Conservation (phyloP, 2,329 filamentous ascomycete species). For the Fusarium pseudonygamai region DNA sequence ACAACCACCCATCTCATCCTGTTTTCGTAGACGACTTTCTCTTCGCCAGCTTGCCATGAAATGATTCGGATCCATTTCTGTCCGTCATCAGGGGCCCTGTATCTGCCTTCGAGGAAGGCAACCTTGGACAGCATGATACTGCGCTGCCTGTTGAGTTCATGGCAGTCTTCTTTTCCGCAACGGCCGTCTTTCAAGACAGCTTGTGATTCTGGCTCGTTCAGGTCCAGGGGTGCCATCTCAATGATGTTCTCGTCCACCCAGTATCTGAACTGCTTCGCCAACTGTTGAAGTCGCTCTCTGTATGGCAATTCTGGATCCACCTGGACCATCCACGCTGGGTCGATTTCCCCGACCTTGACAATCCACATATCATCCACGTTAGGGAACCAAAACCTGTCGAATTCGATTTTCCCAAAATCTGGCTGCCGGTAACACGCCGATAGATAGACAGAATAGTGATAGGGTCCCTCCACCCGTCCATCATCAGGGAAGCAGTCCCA, state of each 20-base stretch:
- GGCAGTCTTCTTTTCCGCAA: conserved; percentile 49
- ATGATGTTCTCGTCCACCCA: conserved; percentile 52
- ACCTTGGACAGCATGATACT: conserved; percentile 53
- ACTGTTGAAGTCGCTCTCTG: conserved; percentile 44
- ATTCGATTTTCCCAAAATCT: conserved; percentile 47
- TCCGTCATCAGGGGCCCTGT: conserved; percentile 39
- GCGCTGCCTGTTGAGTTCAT: conserved; percentile 48
- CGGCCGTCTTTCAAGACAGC: conserved; percentile 48
- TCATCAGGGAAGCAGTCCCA: conserved; percentile 55
- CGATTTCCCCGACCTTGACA: conserved; percentile 52
- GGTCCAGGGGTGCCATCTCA: conserved; percentile 49
- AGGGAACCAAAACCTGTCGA: conserved; percentile 52
- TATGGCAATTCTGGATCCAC: conserved; percentile 46
- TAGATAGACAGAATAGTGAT: conserved; percentile 49
- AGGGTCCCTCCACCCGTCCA: conserved; percentile 46
- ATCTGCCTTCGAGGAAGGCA: conserved; percentile 49
- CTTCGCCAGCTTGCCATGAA: conserved; percentile 45
- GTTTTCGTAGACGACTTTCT: conserved; percentile 44
- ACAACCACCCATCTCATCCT: conserved; percentile 52
- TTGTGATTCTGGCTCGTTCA: conserved; percentile 48
- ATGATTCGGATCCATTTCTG: conserved; percentile 47
- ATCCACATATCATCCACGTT: conserved; percentile 52
- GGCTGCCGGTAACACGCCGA: conserved; percentile 46
- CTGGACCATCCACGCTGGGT: conserved; percentile 49
- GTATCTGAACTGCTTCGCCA: conserved; percentile 51